Evolutionary conservation across 306 rosid genomes (phyloP).

Genomic region (Macrotyloma uniflorum): DNA sequence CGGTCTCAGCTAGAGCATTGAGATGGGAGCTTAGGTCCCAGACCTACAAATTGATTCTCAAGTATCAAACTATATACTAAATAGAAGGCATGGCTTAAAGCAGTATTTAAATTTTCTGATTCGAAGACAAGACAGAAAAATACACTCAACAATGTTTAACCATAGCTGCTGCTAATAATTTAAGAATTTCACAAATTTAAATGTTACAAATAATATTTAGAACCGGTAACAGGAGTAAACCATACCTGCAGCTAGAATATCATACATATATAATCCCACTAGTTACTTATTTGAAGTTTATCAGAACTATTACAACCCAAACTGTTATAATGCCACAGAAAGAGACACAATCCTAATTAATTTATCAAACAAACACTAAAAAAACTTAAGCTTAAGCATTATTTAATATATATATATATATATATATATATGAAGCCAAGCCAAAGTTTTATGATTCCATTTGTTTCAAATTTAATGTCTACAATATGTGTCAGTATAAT

Average conservation of each 20-base stretch:
- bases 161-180: constrained; percentile 6
- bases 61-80: constrained; percentile 32
- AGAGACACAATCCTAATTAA: too few relatives aligned
- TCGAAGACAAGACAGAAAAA: constrained; percentile 20
- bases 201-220: background rate
- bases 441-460: constrained; percentile 12
- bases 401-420: too few relatives aligned
- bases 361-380: background rate
- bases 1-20: constrained; percentile 76
- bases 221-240: background rate
- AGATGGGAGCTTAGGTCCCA: constrained; percentile 94
- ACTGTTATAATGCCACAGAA: background rate
- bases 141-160: constrained; percentile 1
- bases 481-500: background rate
- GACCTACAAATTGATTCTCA: constrained; percentile 51
- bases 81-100: background rate
- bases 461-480: constrained; percentile 4
- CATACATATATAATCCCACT: background rate
- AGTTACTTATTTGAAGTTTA: background rate
- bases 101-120: constrained; percentile 1
- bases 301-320: background rate
- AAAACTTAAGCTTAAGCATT: too few relatives aligned
- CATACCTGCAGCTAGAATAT: background rate
- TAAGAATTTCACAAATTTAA: background rate
- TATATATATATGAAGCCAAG: background rate